These are phyloP conservation scores for Emergomyces orientalis DNA, from an alignment of 2,329 filamentous ascomycete genomes.

Conservation along the genomic window DNA sequence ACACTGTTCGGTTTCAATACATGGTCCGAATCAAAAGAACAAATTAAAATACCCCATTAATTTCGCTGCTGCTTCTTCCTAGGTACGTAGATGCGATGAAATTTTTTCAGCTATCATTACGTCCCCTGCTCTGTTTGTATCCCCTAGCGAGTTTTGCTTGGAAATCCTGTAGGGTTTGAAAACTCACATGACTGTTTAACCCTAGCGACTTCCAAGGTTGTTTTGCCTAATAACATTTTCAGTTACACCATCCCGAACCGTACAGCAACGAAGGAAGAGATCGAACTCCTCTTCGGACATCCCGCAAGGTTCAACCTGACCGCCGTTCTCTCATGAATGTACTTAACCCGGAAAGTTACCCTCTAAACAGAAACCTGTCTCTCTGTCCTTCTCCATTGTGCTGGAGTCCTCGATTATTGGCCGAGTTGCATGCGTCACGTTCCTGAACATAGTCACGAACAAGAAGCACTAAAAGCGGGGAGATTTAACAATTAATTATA, in stretches of 20 bases:
- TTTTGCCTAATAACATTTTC: too few relatives aligned
- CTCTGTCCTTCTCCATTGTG: neutral
- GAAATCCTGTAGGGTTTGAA: neutral
- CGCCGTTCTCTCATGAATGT: neutral
- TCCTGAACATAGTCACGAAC: neutral
- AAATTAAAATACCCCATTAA: too few relatives aligned
- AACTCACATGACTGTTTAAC: neutral
- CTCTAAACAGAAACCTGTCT: neutral
- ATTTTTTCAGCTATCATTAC: neutral
- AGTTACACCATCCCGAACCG: too few relatives aligned
- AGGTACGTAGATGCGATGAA: too few relatives aligned
- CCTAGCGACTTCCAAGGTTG: too few relatives aligned
- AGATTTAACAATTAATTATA: neutral
- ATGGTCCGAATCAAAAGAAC: too few relatives aligned
- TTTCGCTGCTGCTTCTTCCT: too few relatives aligned
- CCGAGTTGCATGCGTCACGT: neutral
- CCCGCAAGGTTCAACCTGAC: neutral
- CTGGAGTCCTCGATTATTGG: neutral
- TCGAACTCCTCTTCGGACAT: neutral
- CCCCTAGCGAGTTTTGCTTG: too few relatives aligned
- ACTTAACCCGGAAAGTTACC: neutral
- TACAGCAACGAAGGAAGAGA: too few relatives aligned
- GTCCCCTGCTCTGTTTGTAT: neutral
- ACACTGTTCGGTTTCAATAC: too few relatives aligned
- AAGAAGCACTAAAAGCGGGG: too few relatives aligned